Evolutionary conservation across 164 flowering plant genomes (phyloP).

Genomic region (Aristolochia californica): DNA sequence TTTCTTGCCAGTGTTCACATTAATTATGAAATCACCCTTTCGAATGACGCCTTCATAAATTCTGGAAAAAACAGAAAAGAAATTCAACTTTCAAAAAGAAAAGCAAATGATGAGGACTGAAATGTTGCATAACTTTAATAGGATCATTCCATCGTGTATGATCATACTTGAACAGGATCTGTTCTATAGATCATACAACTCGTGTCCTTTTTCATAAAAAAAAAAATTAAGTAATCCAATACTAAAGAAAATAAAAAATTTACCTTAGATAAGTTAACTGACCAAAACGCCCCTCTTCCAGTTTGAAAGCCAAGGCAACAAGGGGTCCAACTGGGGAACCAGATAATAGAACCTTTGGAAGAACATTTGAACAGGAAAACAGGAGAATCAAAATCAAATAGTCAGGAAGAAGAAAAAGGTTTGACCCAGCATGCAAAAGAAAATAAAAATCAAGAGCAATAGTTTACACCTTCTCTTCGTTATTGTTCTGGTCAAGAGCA

Average conservation of each 20-base stretch:
- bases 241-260: neutral
- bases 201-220: too few species aligned
- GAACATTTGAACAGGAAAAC: constrained; percentile 3
- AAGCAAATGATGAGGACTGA: neutral
- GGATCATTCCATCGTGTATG: too few species aligned
- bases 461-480: constrained; percentile 75
- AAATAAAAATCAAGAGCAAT: neutral
- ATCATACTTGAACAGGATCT: too few species aligned
- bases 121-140: neutral
- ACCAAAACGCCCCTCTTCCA: constrained; percentile 99
- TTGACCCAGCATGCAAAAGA: neutral
- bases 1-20: constrained; percentile 90
- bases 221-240: neutral
- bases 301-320: constrained; percentile 93
- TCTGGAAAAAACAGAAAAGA: constrained; percentile 28
- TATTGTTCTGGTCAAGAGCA: constrained; percentile 88
- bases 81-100: neutral
- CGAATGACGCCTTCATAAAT: constrained; percentile 86
- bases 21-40: constrained; percentile 86
- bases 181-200: too few species aligned
- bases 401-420: neutral
- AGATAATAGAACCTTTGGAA: constrained; percentile 42
- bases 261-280: constrained; percentile 93
- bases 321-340: constrained; percentile 90
- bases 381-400: constrained; percentile 2